phyloP scores from a whole-genome alignment of 2,329 filamentous ascomycete genomes.

The Aureobasidium sp. region DNA sequence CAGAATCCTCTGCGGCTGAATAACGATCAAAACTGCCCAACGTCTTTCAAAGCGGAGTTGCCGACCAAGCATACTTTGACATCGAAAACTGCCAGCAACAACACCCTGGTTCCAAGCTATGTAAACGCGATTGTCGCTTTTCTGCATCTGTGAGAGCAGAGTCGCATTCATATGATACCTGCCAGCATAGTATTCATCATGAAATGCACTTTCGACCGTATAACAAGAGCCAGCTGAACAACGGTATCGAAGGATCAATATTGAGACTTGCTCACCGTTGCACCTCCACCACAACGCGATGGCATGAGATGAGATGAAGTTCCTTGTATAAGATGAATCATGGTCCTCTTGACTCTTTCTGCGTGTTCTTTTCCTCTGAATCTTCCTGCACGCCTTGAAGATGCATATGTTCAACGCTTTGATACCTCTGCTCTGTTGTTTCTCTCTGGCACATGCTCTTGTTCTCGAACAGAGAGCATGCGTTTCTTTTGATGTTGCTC shows the following conservation, averaged over 20 bases:
- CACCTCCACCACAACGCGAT: too few species aligned
- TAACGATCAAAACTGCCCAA: too few species aligned
- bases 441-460: neutral
- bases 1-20: too few species aligned
- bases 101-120: too few species aligned
- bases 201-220: neutral
- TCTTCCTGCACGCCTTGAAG: neutral
- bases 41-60: too few species aligned
- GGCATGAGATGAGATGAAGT: neutral
- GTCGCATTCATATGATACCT: neutral
- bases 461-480: neutral
- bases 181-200: neutral
- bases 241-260: neutral
- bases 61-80: too few species aligned
- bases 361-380: neutral
- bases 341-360: neutral
- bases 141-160: too few species aligned
- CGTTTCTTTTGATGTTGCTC: neutral
- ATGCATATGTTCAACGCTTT: neutral
- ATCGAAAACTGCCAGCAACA: too few species aligned
- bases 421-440: neutral
- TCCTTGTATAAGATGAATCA: neutral
- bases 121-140: too few species aligned
- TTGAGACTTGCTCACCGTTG: neutral
- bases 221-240: neutral